Evolutionary conservation across 495 filamentous ascomycete genomes (phyloP).

Genomic region (Aspergillus affinis): DNA sequence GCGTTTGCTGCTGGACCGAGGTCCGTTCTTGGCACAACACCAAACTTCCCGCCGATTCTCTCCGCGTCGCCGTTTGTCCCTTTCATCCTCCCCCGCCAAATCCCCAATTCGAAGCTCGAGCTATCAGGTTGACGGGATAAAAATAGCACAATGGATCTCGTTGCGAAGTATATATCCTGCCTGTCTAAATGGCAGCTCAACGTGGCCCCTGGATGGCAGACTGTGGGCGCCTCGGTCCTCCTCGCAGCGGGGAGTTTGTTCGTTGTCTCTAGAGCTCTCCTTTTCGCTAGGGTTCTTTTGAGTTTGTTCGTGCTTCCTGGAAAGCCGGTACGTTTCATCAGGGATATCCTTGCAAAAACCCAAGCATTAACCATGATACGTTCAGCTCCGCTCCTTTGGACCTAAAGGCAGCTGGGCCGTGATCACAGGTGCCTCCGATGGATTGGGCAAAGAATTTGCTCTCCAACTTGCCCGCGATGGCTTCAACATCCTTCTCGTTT

Average conservation of each 20-base stretch:
- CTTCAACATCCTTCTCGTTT: conserved; percentile 91
- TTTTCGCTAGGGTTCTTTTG: conserved; percentile 63
- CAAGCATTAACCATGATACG: conserved; percentile 5
- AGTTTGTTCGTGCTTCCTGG: conserved; percentile 77
- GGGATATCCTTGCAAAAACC: not conserved
- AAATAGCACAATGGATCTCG: conserved; percentile 36
- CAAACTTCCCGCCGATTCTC: conserved; percentile 3
- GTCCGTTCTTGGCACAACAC: conserved; percentile 25
- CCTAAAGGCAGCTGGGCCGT: conserved; percentile 92
- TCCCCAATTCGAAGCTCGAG: not conserved
- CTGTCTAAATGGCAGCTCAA: conserved; percentile 39
- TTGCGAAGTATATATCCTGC: conserved; percentile 34
- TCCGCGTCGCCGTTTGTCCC: conserved; percentile 13
- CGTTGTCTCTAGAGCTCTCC: conserved; percentile 55
- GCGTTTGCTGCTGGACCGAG: conserved; percentile 15
- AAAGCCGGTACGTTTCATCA: conserved; percentile 48
- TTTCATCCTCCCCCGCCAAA: conserved; percentile 19
- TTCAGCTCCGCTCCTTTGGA: conserved; percentile 84
- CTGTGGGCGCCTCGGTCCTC: conserved; percentile 35
- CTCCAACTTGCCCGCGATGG: conserved; percentile 85
- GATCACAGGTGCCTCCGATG: conserved; percentile 93
- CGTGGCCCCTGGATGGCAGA: conserved; percentile 39
- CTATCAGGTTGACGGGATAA: conserved; percentile 1
- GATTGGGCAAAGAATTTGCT: conserved; percentile 95
- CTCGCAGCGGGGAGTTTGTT: conserved; percentile 59